Evolutionary conservation across 306 rosid species (phyloP).

Genomic region (Cajanus cajan): DNA sequence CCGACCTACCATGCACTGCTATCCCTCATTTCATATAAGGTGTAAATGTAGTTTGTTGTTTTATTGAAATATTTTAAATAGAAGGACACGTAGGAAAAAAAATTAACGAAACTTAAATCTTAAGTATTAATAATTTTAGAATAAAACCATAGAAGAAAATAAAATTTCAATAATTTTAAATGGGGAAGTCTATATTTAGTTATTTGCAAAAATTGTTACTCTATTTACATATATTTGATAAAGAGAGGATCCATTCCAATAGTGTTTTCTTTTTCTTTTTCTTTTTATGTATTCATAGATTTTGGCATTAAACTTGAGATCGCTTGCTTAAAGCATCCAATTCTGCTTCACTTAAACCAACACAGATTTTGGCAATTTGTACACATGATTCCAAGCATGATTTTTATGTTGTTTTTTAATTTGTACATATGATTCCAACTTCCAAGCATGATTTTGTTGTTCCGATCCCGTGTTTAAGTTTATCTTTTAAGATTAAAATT

Average conservation of each 20-base stretch:
- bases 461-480: neutral
- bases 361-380: neutral
- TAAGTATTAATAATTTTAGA: too few relatives aligned
- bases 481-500: neutral
- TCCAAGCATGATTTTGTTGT: neutral
- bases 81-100: too few relatives aligned
- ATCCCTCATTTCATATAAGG: too few relatives aligned
- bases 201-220: too few relatives aligned
- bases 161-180: too few relatives aligned
- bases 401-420: neutral
- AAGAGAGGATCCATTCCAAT: neutral
- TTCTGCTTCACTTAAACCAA: neutral
- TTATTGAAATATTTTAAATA: too few relatives aligned
- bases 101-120: too few relatives aligned
- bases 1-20: conserved; percentile 50
- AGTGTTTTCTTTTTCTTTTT: too few relatives aligned
- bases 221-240: too few relatives aligned
- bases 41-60: too few relatives aligned
- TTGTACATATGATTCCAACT: neutral
- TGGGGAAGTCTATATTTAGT: too few relatives aligned
- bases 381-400: neutral
- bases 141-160: too few relatives aligned
- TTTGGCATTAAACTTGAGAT: neutral
- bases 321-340: neutral
- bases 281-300: neutral